These are phyloP conservation scores for Sporormia fimetaria DNA, from an alignment of 495 filamentous ascomycete genomes.

Conservation along the genomic window DNA sequence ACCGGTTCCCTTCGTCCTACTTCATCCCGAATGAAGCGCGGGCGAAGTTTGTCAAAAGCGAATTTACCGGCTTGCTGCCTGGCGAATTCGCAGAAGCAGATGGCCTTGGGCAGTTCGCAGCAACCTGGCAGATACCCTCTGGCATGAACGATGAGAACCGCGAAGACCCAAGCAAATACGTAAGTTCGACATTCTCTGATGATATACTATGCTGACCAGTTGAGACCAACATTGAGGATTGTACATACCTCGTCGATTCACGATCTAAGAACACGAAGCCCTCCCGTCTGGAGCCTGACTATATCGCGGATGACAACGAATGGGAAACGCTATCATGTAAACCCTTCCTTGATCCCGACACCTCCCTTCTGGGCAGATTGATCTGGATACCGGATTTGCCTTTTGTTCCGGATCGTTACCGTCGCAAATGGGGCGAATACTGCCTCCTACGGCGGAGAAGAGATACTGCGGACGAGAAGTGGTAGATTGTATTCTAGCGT, in stretches of 20 bases:
- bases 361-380: slow-evolving; percentile 60
- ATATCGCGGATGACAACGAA: slow-evolving; percentile 50
- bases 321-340: slow-evolving; percentile 70
- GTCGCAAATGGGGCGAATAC: slow-evolving; percentile 69
- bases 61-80: slow-evolving; percentile 80
- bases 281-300: slow-evolving; percentile 57
- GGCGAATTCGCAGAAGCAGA: slow-evolving; percentile 74
- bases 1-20: slow-evolving; percentile 90
- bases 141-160: slow-evolving; percentile 92
- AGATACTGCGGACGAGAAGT: background rate
- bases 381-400: slow-evolving; percentile 72
- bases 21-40: slow-evolving; percentile 68
- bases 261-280: slow-evolving; percentile 52
- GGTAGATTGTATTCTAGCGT: no score
- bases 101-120: slow-evolving; percentile 52
- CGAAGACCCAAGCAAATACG: slow-evolving; percentile 82
- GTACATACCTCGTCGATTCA: slow-evolving; percentile 80
- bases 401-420: slow-evolving; percentile 55
- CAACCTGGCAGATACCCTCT: slow-evolving; percentile 64
- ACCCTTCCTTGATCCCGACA: slow-evolving; percentile 70
- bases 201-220: background rate
- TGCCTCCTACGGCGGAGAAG: slow-evolving; percentile 55
- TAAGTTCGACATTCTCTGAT: slow-evolving; percentile 32
- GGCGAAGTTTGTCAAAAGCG: slow-evolving; percentile 79
- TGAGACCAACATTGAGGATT: slow-evolving; percentile 57